Evolutionary conservation across 202 grass and related monocot genomes (phyloP).

Genomic region (Dendrocalamus latiflorus): DNA sequence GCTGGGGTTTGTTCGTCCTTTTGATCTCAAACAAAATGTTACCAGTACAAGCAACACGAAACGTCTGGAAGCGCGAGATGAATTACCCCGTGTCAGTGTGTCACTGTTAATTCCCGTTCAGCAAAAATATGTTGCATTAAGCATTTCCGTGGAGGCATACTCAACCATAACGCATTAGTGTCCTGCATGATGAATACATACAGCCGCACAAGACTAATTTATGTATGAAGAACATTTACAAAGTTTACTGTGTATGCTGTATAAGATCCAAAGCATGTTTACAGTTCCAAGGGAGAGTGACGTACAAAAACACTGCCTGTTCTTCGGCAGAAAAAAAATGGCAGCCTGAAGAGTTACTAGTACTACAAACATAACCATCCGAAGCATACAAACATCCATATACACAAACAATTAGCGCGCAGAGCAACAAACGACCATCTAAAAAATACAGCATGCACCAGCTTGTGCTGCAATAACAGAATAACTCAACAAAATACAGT

Average conservation of each 20-base stretch:
- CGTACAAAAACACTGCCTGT: neutral
- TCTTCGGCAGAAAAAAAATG: neutral
- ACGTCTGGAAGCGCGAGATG: too few species aligned
- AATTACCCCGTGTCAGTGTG: too few species aligned
- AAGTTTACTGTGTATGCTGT: too few species aligned
- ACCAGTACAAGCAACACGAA: too few species aligned
- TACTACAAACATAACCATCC: neutral
- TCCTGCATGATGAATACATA: neutral
- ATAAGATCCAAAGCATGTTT: neutral
- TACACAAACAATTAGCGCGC: slow-evolving; percentile 18
- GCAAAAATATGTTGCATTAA: too few species aligned
- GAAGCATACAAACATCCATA: neutral
- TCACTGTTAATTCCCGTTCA: too few species aligned
- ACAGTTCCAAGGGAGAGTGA: neutral
- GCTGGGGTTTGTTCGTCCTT: too few species aligned
- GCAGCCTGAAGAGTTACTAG: neutral
- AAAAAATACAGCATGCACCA: slow-evolving; percentile 17
- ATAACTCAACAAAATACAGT: too few species aligned
- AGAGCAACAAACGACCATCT: slow-evolving; percentile 14
- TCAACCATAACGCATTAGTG: too few species aligned
- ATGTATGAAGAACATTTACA: neutral
- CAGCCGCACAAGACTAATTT: neutral
- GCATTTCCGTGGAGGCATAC: too few species aligned
- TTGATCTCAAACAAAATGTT: too few species aligned
- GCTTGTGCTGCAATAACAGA: neutral